Evolutionary conservation across 2,329 filamentous ascomycete species (phyloP), one percentile per base, ranked within the genome.

Genomic region (Apiospora marii): DNA sequence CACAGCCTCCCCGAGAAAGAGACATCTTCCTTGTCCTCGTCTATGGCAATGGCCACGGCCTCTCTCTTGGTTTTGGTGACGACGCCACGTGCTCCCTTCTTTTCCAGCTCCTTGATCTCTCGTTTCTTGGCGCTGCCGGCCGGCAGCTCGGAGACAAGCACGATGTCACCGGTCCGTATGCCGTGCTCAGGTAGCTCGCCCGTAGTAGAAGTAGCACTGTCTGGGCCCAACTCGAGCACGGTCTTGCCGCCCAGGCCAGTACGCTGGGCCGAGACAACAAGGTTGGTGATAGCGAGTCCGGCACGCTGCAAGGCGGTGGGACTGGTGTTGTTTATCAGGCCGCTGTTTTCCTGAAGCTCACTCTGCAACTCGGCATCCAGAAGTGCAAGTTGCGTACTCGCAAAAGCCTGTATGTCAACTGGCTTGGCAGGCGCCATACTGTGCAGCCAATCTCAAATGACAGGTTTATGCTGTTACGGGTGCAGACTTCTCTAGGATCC

Each of bases 161-260:
- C 93, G 73, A 96, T 93, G 81, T 96, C 94, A 1, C 94, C 94
- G 0, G 90, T 88, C 2, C 93, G 87, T 70, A 96, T 84, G 37
- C 93, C 93, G 84, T 96, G 93, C 80, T 94, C 92, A 0, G 92
- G 91, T 27, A 96, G 84, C 74, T 91, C 89, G 0, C 85, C 82
- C 27, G 78, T 72, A 19, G 76, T 74, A 41, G 74, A 87, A 1
- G 92, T 88, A 0, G 94, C 93, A n/a, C 89, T 84, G 78, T 98
- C 96, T 0, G 90, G 85, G 22, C 85, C 84, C 1, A 99, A 90
- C 81, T 98, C 95, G 4, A 98, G 85, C 1, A 99, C 92, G 0
- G 94, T 94, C 75, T 94, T 93, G n/a, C 96, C 96, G 22, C 95
- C 96, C 49, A 98, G 87, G 0, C 96, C 96, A 0, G 96, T 99